phyloP scores from a whole-genome alignment of 169 alveolate genomes.

The Plasmodium cynomolgi region DNA sequence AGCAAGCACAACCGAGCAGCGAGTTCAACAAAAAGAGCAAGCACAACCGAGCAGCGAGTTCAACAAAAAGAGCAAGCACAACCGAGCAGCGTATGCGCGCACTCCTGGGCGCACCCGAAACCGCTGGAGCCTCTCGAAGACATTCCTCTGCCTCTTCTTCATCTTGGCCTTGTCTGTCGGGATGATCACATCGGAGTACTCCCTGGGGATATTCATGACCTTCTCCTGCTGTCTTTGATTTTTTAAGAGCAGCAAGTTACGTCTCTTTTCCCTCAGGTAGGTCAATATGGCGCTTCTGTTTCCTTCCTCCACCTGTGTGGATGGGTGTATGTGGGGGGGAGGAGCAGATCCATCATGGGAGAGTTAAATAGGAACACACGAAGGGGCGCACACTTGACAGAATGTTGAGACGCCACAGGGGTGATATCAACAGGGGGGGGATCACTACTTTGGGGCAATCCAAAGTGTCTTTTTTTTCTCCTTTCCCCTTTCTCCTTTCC shows the following conservation, averaged over 20 bases:
- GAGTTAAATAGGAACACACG: too few species aligned
- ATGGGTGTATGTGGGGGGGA: neutral
- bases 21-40: too few species aligned
- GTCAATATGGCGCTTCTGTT: constrained; percentile 19
- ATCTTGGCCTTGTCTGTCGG: constrained; percentile 69
- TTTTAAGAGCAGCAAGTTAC: constrained; percentile 25
- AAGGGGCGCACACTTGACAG: too few species aligned
- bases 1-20: too few species aligned
- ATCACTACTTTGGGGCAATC: neutral
- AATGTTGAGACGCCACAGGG: too few species aligned
- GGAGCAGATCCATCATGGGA: too few species aligned
- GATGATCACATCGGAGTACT: constrained; percentile 28
- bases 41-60: too few species aligned
- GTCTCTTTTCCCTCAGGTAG: constrained; percentile 30
- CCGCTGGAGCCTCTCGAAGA: constrained; percentile 41
- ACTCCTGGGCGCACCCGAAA: constrained; percentile 5
- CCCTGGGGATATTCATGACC: constrained; percentile 54
- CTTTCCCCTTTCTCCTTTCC: neutral
- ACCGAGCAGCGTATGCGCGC: neutral
- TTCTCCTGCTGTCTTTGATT: constrained; percentile 40
- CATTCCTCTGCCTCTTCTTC: constrained; percentile 44
- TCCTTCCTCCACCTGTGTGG: constrained; percentile 49
- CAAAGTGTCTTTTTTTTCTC: neutral
- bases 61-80: too few species aligned
- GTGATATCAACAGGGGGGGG: too few species aligned